Evolutionary conservation across 2,329 filamentous ascomycete genomes (phyloP).

Genomic region (Fusarium metavorans): DNA sequence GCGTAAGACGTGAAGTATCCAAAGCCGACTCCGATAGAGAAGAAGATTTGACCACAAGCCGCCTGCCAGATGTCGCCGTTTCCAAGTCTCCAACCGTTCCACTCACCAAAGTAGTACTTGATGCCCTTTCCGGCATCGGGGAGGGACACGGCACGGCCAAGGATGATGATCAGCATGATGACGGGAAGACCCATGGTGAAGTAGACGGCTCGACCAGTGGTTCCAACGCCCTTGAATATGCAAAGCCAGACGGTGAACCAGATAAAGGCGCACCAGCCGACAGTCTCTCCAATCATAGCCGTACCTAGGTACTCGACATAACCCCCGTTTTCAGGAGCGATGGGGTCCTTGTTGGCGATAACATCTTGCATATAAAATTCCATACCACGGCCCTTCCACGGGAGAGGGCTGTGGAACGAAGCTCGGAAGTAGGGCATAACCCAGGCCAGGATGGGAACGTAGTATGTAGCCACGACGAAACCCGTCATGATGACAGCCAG

Average conservation of each 20-base stretch:
- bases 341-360: neutral
- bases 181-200: slow-evolving; percentile 68
- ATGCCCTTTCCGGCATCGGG: slow-evolving; percentile 63
- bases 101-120: slow-evolving; percentile 52
- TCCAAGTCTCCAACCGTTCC: slow-evolving; percentile 57
- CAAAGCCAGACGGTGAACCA: slow-evolving; percentile 69
- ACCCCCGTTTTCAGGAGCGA: neutral
- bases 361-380: neutral
- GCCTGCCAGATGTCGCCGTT: slow-evolving; percentile 59
- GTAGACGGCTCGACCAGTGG: slow-evolving; percentile 67
- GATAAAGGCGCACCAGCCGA: slow-evolving; percentile 65
- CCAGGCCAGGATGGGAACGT: slow-evolving; percentile 65
- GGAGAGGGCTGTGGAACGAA: slow-evolving; percentile 64
- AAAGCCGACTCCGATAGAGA: slow-evolving; percentile 61
- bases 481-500: slow-evolving; percentile 62
- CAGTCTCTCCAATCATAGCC: slow-evolving; percentile 62
- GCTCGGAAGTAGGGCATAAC: slow-evolving; percentile 67
- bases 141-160: slow-evolving; percentile 62
- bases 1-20: slow-evolving; percentile 68
- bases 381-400: slow-evolving; percentile 54
- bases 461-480: slow-evolving; percentile 64
- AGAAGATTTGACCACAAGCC: slow-evolving; percentile 61
- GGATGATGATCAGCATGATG: slow-evolving; percentile 63
- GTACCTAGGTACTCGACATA: slow-evolving; percentile 53
- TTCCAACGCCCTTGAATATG: slow-evolving; percentile 66